phyloP scores from a whole-genome alignment of 2,329 filamentous ascomycete species.

The Alternaria viburni region DNA sequence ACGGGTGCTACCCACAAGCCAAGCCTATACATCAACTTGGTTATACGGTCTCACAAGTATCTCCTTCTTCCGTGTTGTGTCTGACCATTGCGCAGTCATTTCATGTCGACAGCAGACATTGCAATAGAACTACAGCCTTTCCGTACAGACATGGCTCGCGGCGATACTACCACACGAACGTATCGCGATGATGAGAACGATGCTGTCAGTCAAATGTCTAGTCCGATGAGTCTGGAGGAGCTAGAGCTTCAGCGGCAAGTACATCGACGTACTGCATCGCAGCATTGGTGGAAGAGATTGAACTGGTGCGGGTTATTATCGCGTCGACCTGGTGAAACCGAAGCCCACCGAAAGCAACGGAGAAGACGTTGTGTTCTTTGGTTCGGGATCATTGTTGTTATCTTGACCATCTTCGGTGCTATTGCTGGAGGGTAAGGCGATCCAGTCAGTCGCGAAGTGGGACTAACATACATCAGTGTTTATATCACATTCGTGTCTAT shows the following conservation, averaged over 20 bases:
- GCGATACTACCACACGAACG: neutral
- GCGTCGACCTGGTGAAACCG: neutral
- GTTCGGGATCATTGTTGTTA: conserved; percentile 11
- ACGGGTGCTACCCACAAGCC: neutral
- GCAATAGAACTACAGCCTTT: conserved; percentile 9
- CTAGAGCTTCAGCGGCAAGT: conserved; percentile 4
- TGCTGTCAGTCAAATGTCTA: conserved; percentile 12
- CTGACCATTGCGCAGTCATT: conserved; percentile 5
- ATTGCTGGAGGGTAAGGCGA: conserved; percentile 25
- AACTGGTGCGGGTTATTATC: conserved; percentile 6
- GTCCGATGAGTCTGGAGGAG: conserved; percentile 6
- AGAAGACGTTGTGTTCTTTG: conserved; percentile 12
- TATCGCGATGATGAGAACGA: conserved; percentile 19
- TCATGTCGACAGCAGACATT: conserved; percentile 1
- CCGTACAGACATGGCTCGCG: neutral
- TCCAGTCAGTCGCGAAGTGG: neutral
- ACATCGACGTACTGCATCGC: conserved; percentile 5
- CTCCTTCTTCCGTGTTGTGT: neutral
- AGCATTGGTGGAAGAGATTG: conserved; percentile 2
- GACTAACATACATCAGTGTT: conserved; percentile 23
- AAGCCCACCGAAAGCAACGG: neutral
- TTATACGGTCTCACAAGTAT: neutral
- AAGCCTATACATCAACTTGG: neutral
- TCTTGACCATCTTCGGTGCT: conserved; percentile 22
- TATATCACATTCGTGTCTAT: conserved; percentile 32